Base-by-base conservation (phyloP, 345 rosid genomes). In the Moricandia arvensis region DNA sequence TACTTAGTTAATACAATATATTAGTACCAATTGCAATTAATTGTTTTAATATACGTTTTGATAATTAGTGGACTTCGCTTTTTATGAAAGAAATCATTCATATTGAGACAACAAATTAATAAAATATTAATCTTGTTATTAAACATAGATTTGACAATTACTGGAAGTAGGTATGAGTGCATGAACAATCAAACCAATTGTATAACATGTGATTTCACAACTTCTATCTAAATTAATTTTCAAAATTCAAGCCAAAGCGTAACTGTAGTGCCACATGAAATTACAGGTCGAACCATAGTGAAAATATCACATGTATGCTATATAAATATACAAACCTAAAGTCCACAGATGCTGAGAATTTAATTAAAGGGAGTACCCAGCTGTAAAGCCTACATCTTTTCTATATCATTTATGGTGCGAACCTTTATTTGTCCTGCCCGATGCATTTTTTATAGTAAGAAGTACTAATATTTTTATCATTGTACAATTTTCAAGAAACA, bases 361-460 rank as follows among this genome's bases (percentile, higher is more conserved):
- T 72, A 72, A 72, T 78, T 61, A 78, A 78, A 78, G 59, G 66
- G 31, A 62, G 69, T 66, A 43, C 55, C 41, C 78, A 79, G 74
- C 81, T 79, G 81, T 79, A 79, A 79, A 79, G 78, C 74, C 74
- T 73, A 67, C 77, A 66, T 12, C 74, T 72, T 73, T 72, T 78
- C 68, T 62, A 47, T 68, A 74, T 67, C 81, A 79, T 79, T 79
- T 68, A 79, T 79, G 81, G 81, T 73, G 81, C 70, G 59, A 78
- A 73, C 78, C 69, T 67, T 66, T 72, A 26, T 43, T 79, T 57
- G 81, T 68, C 78, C 78, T 73, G 70, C 74, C 81, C 74, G 67
- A 78, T 61, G 69, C 72, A 73, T 73, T 77, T 66, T 77, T 64
- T 58, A 31, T 71, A 33, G 67, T 57, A 63, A 18, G 6, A 2